These are phyloP conservation scores for Sphagnum contortum DNA, from an alignment of 225 moss, liverwort and hornwort genomes.

Conservation along the genomic window DNA sequence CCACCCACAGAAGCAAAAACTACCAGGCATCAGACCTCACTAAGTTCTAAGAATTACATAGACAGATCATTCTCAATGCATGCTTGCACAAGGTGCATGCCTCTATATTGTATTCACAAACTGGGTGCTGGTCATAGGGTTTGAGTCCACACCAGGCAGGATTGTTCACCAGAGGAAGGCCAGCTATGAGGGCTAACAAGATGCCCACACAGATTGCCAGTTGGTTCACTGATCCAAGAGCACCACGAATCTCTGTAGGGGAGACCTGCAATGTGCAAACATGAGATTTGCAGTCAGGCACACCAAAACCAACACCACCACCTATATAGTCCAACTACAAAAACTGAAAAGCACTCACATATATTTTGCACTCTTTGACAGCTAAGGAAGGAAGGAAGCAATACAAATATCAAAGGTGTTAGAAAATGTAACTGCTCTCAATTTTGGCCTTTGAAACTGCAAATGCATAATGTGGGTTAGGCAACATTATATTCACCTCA, in stretches of 20 bases:
- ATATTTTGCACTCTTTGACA: too few relatives aligned
- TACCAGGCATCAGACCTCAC: not conserved
- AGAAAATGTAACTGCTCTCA: too few relatives aligned
- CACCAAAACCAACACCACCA: not conserved
- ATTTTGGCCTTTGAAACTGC: too few relatives aligned
- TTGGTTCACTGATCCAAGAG: conserved; percentile 86
- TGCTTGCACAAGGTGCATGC: not conserved
- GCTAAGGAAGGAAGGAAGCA: too few relatives aligned
- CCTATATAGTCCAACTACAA: not conserved
- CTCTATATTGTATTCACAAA: not conserved
- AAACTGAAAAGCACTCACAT: not conserved
- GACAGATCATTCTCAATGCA: conserved; percentile 3
- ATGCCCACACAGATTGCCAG: conserved; percentile 88
- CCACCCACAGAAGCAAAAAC: not conserved
- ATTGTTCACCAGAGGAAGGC: conserved; percentile 75
- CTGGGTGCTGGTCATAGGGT: not conserved
- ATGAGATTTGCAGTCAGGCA: not conserved
- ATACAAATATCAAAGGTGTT: too few relatives aligned
- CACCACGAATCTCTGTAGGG: conserved; percentile 89
- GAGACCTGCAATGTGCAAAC: conserved; percentile 56
- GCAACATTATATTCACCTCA: conserved; percentile 37
- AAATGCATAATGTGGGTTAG: too few relatives aligned
- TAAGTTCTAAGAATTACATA: not conserved
- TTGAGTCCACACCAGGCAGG: conserved; percentile 53
- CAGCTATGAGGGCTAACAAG: conserved; percentile 71